Evolutionary conservation across 164 flowering plant genomes (phyloP).

Genomic region (Nymphaea thermarum): DNA sequence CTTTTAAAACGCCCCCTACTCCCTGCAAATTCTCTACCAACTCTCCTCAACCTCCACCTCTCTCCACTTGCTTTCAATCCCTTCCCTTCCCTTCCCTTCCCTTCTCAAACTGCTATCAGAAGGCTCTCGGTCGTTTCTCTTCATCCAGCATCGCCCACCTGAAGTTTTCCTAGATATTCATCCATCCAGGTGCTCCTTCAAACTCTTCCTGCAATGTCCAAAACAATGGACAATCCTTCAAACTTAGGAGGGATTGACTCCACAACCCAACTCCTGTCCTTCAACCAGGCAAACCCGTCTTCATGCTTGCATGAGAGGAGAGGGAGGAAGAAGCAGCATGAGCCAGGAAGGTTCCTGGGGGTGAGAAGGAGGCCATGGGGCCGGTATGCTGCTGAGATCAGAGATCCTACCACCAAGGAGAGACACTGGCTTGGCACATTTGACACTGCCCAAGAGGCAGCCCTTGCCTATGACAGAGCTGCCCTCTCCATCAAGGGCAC

Average conservation of each 20-base stretch:
- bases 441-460: constrained; percentile 97
- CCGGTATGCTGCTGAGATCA: constrained; percentile 86
- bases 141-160: neutral
- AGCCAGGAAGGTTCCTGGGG: constrained; percentile 88
- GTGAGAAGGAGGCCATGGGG: constrained; percentile 95
- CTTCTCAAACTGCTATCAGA: neutral
- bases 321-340: constrained; percentile 65
- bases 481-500: constrained; percentile 91
- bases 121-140: neutral
- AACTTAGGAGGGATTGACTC: neutral
- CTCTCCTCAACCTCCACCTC: constrained; percentile 13
- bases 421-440: constrained; percentile 98
- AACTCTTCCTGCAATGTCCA: neutral
- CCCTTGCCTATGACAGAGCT: constrained; percentile 93
- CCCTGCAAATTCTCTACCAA: constrained; percentile 12
- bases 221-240: constrained; percentile 3
- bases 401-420: constrained; percentile 91
- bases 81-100: neutral
- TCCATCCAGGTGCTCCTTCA: constrained; percentile 1
- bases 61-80: neutral
- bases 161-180: neutral
- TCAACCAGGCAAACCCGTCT: constrained; percentile 12
- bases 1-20: constrained; percentile 9
- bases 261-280: neutral
- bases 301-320: constrained; percentile 32